phyloP scores from a whole-genome alignment of 2,329 filamentous ascomycete genomes.

The Colletotrichum sp. region DNA sequence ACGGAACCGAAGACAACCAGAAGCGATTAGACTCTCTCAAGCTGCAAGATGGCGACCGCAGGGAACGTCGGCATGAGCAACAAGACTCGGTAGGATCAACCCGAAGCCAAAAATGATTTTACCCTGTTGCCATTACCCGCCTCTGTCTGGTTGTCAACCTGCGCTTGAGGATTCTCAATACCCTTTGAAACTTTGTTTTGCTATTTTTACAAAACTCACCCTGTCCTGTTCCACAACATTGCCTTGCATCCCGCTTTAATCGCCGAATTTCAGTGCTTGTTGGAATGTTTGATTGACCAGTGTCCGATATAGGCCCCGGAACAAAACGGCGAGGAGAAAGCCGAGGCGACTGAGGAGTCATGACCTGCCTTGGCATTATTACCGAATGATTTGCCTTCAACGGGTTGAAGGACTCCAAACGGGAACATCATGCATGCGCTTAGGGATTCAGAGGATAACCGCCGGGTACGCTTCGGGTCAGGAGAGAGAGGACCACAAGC shows the following conservation, averaged over 20 bases:
- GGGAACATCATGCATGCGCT: not conserved
- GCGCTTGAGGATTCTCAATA: not conserved
- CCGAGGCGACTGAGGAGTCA: slow-evolving; percentile 13
- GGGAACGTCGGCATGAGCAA: slow-evolving; percentile 63
- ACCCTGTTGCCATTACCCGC: not conserved
- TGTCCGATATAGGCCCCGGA: slow-evolving; percentile 3
- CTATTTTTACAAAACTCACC: not conserved
- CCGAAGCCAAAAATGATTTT: slow-evolving; percentile 53
- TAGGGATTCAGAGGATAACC: not conserved
- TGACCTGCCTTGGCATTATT: slow-evolving; percentile 2
- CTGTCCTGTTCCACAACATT: not conserved
- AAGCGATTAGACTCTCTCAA: slow-evolving; percentile 89
- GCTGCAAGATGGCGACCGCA: slow-evolving; percentile 80
- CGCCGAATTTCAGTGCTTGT: not conserved
- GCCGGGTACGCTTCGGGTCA: slow-evolving; percentile 4
- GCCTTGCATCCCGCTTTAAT: not conserved
- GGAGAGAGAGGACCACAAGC: slow-evolving; percentile 4
- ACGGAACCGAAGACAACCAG: slow-evolving; percentile 83
- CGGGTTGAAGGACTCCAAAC: slow-evolving; percentile 2
- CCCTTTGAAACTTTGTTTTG: not conserved
- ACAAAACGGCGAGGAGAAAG: slow-evolving; percentile 14
- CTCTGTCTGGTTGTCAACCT: not conserved
- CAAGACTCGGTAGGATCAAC: slow-evolving; percentile 63
- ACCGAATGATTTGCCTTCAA: slow-evolving; percentile 1
- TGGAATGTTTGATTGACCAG: not conserved